These are phyloP conservation scores for Trametopsis cervina DNA, from an alignment of 768 basidiomycete species.

Conservation along the genomic window DNA sequence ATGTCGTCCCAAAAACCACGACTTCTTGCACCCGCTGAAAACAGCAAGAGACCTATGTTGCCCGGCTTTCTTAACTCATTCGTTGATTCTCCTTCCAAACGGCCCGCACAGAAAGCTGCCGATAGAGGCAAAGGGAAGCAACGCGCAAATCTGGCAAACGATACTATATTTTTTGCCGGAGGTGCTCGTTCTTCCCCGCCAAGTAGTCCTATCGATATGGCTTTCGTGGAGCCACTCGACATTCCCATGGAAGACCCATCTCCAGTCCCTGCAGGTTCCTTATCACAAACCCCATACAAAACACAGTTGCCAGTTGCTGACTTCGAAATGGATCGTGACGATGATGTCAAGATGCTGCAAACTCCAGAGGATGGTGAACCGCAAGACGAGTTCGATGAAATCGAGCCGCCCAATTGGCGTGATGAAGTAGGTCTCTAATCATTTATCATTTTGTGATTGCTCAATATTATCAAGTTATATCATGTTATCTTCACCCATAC, in stretches of 20 bases:
- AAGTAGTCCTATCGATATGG: constrained; percentile 17
- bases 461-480: constrained; percentile 38
- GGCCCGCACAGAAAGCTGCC: constrained; percentile 1
- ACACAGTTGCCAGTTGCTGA: not conserved
- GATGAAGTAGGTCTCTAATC: constrained; percentile 43
- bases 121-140: constrained; percentile 17
- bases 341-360: constrained; percentile 22
- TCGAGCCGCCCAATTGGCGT: constrained; percentile 45
- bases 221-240: constrained; percentile 3
- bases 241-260: not conserved
- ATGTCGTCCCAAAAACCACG: constrained; percentile 8
- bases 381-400: constrained; percentile 8
- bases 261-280: not conserved
- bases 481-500: constrained; percentile 56
- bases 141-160: constrained; percentile 4
- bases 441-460: not conserved
- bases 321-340: not conserved
- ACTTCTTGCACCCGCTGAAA: constrained; percentile 12
- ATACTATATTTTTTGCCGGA: constrained; percentile 11
- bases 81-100: constrained; percentile 8
- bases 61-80: constrained; percentile 25
- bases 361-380: constrained; percentile 24
- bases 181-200: constrained; percentile 17
- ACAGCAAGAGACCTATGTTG: constrained; percentile 17
- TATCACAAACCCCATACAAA: not conserved